Evolutionary conservation across 139 green algal species (phyloP).

Genomic region (Pseudopediastrum boryanum): DNA sequence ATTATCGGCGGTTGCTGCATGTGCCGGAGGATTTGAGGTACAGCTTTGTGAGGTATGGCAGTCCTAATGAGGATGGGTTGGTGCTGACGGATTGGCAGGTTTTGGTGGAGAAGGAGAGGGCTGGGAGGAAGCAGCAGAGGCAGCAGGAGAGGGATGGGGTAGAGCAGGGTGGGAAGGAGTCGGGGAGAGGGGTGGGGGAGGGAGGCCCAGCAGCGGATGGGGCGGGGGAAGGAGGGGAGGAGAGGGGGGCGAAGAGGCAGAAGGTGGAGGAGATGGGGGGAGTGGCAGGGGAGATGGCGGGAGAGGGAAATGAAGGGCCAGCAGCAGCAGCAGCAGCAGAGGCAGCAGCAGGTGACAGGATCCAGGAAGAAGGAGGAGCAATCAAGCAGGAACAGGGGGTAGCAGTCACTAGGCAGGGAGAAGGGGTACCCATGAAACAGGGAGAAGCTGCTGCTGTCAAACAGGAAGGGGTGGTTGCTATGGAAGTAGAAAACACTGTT

Average conservation of each 20-base stretch:
- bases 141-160: background rate
- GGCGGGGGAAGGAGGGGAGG: background rate
- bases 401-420: constrained; percentile 2
- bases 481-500: too few relatives aligned
- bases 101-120: background rate
- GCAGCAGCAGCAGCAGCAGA: constrained; percentile 13
- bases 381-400: too few relatives aligned
- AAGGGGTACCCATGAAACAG: background rate
- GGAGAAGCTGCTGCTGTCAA: background rate
- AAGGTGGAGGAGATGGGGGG: too few relatives aligned
- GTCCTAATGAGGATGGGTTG: constrained; percentile 68
- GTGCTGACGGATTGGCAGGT: constrained; percentile 55
- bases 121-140: background rate
- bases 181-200: too few relatives aligned
- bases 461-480: too few relatives aligned
- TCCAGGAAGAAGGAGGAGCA: background rate
- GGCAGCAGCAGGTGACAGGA: background rate
- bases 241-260: too few relatives aligned
- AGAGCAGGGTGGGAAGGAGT: too few relatives aligned
- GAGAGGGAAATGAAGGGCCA: too few relatives aligned
- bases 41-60: constrained; percentile 53
- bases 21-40: constrained; percentile 50
- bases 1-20: constrained; percentile 77
- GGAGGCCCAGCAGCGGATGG: too few relatives aligned
- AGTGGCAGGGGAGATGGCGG: too few relatives aligned